phyloP scores from a whole-genome alignment of 768 basidiomycete species.

The Leccinum boreale region DNA sequence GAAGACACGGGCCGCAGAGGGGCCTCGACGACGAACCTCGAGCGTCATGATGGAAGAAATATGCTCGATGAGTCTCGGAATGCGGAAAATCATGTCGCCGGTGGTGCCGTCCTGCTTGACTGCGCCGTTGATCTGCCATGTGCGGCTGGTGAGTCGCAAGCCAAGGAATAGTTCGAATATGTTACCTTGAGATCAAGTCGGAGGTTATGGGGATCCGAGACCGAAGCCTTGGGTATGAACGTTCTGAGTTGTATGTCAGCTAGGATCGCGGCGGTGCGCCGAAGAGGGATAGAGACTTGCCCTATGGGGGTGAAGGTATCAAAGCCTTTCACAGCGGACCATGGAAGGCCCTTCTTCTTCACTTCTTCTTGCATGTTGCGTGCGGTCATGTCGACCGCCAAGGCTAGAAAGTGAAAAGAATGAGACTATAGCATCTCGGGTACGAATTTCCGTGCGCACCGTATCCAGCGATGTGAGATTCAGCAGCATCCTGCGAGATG shows the following conservation, averaged over 20 bases:
- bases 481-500: slow-evolving; percentile 69
- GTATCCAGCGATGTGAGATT: slow-evolving; percentile 86
- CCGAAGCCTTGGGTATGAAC: slow-evolving; percentile 73
- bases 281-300: slow-evolving; percentile 36
- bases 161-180: neutral
- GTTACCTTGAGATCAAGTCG: slow-evolving; percentile 70
- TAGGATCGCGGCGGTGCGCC: neutral
- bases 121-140: slow-evolving; percentile 70
- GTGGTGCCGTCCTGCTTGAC: slow-evolving; percentile 85
- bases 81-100: slow-evolving; percentile 87
- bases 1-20: neutral
- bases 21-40: slow-evolving; percentile 52
- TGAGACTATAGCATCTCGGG: neutral
- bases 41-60: slow-evolving; percentile 95
- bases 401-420: slow-evolving; percentile 44
- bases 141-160: neutral
- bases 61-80: slow-evolving; percentile 85
- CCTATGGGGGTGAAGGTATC: slow-evolving; percentile 95
- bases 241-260: slow-evolving; percentile 40
- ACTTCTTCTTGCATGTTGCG: slow-evolving; percentile 92
- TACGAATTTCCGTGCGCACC: slow-evolving; percentile 43
- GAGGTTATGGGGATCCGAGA: slow-evolving; percentile 74
- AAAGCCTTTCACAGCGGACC: slow-evolving; percentile 96
- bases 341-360: slow-evolving; percentile 92
- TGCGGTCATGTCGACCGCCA: slow-evolving; percentile 96